Evolutionary conservation across 805 yeast genomes (phyloP).

Genomic region (Zygosaccharomyces siamensis): DNA sequence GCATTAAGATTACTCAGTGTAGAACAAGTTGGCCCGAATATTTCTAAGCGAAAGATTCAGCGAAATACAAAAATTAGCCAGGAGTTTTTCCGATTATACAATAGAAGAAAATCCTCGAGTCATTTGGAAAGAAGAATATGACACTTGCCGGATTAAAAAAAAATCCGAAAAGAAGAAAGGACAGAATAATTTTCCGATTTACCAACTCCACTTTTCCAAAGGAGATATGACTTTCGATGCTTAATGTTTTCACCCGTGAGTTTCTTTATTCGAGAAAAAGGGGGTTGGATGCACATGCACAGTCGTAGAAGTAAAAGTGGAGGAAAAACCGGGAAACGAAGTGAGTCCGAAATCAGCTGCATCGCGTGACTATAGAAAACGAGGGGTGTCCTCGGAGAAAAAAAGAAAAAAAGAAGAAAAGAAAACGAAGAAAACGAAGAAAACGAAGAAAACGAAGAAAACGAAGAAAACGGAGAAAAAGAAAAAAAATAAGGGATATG

Average conservation of each 20-base stretch:
- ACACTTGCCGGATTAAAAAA: background rate
- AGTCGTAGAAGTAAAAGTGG: too few species aligned
- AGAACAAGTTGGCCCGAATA: too few species aligned
- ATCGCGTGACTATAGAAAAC: background rate
- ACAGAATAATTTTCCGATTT: background rate
- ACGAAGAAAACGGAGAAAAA: too few species aligned
- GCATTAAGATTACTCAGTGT: background rate
- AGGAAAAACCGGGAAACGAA: background rate
- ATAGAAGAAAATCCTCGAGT: background rate
- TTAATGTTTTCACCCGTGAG: too few species aligned
- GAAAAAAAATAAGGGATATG: background rate
- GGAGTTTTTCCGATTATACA: background rate
- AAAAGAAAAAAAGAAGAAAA: background rate
- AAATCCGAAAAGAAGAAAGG: background rate
- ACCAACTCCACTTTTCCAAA: background rate
- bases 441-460: background rate
- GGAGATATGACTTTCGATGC: background rate
- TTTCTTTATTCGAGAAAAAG: too few species aligned
- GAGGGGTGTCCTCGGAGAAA: background rate
- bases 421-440: background rate
- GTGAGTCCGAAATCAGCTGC: background rate
- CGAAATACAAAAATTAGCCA: background rate
- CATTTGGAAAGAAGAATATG: background rate
- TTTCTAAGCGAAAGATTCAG: background rate
- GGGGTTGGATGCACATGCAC: too few species aligned